phyloP scores from a whole-genome alignment of 768 basidiomycete species.

The Mrakia frigida region DNA sequence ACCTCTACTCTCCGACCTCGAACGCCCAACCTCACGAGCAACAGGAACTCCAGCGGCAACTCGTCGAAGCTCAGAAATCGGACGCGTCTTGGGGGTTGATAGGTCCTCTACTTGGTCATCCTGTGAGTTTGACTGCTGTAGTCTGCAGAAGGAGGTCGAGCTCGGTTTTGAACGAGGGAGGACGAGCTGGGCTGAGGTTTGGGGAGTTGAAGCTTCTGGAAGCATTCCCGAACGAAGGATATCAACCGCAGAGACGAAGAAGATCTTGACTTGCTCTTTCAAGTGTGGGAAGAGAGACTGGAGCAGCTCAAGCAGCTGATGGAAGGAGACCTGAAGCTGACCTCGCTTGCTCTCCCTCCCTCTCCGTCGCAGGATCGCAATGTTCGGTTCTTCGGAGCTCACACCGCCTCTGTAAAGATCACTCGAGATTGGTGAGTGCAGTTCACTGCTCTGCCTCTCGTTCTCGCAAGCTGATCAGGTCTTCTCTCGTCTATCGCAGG shows the following conservation, averaged over 20 bases:
- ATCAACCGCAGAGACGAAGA: too few relatives aligned
- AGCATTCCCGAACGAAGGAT: too few relatives aligned
- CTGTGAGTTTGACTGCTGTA: slow-evolving; percentile 32
- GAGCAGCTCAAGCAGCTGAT: neutral
- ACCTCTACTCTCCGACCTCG: slow-evolving; percentile 26
- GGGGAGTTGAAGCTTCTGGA: too few relatives aligned
- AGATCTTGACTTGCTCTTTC: too few relatives aligned
- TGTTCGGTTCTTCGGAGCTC: slow-evolving; percentile 91
- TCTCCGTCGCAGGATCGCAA: slow-evolving; percentile 54
- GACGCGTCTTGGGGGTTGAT: slow-evolving; percentile 77
- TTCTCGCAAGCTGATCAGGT: neutral
- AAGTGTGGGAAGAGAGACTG: too few relatives aligned
- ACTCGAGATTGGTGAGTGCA: slow-evolving; percentile 74
- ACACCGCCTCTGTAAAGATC: slow-evolving; percentile 90
- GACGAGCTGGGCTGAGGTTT: too few relatives aligned
- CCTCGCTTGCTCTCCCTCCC: neutral
- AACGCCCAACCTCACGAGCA: slow-evolving; percentile 27
- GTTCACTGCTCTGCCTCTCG: neutral
- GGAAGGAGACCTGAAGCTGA: neutral
- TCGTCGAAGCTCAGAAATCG: slow-evolving; percentile 36
- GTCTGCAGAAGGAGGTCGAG: too few relatives aligned
- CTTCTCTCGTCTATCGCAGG: slow-evolving; percentile 50
- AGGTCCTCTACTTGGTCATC: slow-evolving; percentile 64
- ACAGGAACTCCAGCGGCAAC: slow-evolving; percentile 34
- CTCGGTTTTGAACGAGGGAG: too few relatives aligned